Evolutionary conservation across 129 eudicot species (phyloP).

Genomic region (Deinandra increscens): DNA sequence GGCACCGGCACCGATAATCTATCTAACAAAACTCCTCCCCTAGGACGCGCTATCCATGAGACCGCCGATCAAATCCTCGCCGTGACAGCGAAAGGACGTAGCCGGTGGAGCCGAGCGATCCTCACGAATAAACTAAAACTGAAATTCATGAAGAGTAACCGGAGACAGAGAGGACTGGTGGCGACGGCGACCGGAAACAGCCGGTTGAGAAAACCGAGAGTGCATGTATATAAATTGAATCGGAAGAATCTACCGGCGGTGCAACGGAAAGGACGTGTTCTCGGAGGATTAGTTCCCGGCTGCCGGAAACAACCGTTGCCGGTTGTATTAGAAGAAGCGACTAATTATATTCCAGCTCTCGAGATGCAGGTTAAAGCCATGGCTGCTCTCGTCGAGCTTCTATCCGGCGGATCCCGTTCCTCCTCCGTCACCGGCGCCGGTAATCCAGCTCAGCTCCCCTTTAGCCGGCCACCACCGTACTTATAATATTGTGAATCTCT

Average conservation of each 20-base stretch:
- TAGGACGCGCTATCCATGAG: slow-evolving; percentile 44
- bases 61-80: slow-evolving; percentile 71
- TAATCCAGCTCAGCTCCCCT: slow-evolving; percentile 18
- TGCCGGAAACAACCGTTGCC: slow-evolving; percentile 46
- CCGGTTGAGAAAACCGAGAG: slow-evolving; percentile 29
- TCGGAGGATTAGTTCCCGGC: slow-evolving; percentile 76
- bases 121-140: slow-evolving; percentile 45
- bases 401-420: slow-evolving; percentile 22
- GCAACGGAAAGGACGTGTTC: slow-evolving; percentile 43
- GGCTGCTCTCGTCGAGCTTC: slow-evolving; percentile 53
- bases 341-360: slow-evolving; percentile 49
- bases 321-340: slow-evolving; percentile 46
- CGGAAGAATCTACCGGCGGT: slow-evolving; percentile 42
- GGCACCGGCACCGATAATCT: slow-evolving; percentile 19
- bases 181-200: slow-evolving; percentile 22
- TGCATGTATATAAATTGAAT: slow-evolving; percentile 14
- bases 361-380: slow-evolving; percentile 68
- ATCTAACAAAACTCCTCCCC: slow-evolving; percentile 5
- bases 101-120: slow-evolving; percentile 77
- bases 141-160: slow-evolving; percentile 28
- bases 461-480: slow-evolving; percentile 24
- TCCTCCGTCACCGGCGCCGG: slow-evolving; percentile 30
- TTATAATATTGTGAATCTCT: not conserved
- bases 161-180: slow-evolving; percentile 33
- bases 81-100: slow-evolving; percentile 53